Conservation (phyloP, 2,329 filamentous ascomycete species). For the Botrytis fabae region DNA sequence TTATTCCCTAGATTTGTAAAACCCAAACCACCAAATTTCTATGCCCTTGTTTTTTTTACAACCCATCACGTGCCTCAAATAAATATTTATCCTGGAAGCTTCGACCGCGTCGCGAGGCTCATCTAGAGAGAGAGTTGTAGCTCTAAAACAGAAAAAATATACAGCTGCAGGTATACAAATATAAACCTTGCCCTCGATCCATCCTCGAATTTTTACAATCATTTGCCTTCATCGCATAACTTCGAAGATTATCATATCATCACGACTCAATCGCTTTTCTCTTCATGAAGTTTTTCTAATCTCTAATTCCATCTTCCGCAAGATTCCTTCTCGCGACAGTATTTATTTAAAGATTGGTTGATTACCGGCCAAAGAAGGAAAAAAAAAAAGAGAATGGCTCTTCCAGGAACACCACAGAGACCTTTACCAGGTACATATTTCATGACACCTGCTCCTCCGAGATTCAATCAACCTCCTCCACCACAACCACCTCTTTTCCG, state of each 20-base stretch:
- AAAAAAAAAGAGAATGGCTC: constrained; percentile 30
- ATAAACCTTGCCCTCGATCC: constrained; percentile 16
- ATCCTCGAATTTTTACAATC: constrained; percentile 16
- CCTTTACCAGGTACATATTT: constrained; percentile 74
- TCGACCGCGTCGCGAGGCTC: constrained; percentile 26
- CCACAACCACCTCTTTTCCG: constrained; percentile 52
- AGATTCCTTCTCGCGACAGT: constrained; percentile 26
- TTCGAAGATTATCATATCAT: constrained; percentile 20
- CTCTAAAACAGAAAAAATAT: constrained; percentile 18
- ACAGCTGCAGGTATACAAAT: constrained; percentile 15
- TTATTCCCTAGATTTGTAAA: no score
- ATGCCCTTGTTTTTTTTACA: not conserved
- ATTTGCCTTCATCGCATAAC: constrained; percentile 15
- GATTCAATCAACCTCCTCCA: constrained; percentile 48
- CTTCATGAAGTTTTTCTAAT: constrained; percentile 34
- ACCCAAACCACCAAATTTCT: not conserved
- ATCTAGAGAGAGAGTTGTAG: constrained; percentile 22
- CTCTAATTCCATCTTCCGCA: constrained; percentile 23
- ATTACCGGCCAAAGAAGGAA: not conserved
- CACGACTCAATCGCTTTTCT: constrained; percentile 22
- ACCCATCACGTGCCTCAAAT: constrained; percentile 16
- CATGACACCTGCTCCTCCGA: constrained; percentile 66
- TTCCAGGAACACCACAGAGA: constrained; percentile 61
- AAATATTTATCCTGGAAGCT: constrained; percentile 25
- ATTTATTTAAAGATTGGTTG: constrained; percentile 12